Percentiles rank a stretch among this genome's conserved stretches.
Conservation (phyloP, 495 filamentous ascomycete genomes). For the Aspergillus coremiiformis region DNA sequence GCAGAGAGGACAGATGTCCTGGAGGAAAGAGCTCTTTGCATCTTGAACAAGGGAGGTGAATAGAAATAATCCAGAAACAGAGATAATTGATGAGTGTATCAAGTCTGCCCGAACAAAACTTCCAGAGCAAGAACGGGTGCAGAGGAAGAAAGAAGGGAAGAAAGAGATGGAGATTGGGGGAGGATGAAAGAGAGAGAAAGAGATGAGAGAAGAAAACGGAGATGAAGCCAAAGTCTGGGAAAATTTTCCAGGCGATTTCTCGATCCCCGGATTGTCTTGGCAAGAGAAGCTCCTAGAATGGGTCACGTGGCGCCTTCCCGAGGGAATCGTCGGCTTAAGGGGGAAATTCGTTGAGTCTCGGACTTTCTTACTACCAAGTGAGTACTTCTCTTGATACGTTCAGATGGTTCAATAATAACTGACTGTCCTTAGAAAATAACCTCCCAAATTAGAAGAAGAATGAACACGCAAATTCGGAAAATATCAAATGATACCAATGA, state of each 20-base stretch:
- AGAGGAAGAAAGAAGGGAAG: constrained; percentile 15
- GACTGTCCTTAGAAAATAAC: too few relatives aligned
- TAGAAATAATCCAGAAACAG: constrained; percentile 17
- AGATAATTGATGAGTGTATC: constrained; percentile 11
- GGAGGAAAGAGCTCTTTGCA: constrained; percentile 67
- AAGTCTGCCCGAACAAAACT: constrained; percentile 25
- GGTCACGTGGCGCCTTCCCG: constrained; percentile 35
- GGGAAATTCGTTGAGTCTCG: background rate
- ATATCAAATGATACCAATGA: too few relatives aligned
- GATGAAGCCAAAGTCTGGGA: constrained; percentile 45
- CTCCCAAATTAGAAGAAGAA: too few relatives aligned
- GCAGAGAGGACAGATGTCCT: constrained; percentile 66
- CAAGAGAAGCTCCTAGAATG: constrained; percentile 41
- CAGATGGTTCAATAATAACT: too few relatives aligned
- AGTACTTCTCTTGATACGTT: too few relatives aligned
- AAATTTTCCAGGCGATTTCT: constrained; percentile 45
- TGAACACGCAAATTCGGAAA: too few relatives aligned
- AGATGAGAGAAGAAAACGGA: constrained; percentile 14
- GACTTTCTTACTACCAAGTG: too few relatives aligned
- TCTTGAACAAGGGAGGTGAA: constrained; percentile 36
- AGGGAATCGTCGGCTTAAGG: constrained; percentile 23
- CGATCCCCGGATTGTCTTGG: constrained; percentile 42
- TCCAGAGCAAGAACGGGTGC: constrained; percentile 23
- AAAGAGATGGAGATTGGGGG: constrained; percentile 19
- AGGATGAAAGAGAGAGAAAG: constrained; percentile 19